phyloP scores from a whole-genome alignment of 352 stramenopile species.

The Phytophthora litchii region DNA sequence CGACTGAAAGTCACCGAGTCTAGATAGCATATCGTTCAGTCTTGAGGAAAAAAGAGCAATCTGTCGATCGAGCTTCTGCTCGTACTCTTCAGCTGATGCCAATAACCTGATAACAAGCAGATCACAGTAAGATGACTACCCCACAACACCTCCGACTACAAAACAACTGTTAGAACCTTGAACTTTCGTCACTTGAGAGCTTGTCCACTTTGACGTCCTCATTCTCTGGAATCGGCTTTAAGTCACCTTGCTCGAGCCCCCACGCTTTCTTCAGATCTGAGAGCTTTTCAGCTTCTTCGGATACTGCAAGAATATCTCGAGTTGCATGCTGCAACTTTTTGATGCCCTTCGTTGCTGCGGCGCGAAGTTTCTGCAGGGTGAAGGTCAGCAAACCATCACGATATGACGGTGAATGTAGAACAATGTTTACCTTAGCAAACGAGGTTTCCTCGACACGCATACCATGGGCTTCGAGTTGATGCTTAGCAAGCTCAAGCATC shows the following conservation, averaged over 20 bases:
- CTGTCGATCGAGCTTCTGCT: slow-evolving; percentile 50
- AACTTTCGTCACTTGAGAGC: slow-evolving; percentile 10
- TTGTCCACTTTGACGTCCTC: not conserved
- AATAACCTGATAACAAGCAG: slow-evolving; percentile 38
- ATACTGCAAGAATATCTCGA: slow-evolving; percentile 37
- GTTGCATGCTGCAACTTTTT: slow-evolving; percentile 52
- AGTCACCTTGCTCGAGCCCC: slow-evolving; percentile 35
- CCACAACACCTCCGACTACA: not conserved
- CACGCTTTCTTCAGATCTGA: slow-evolving; percentile 58
- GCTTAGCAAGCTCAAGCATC: slow-evolving; percentile 62
- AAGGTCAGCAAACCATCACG: not conserved
- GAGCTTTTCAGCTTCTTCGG: slow-evolving; percentile 51
- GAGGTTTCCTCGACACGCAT: slow-evolving; percentile 50
- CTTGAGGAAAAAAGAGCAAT: slow-evolving; percentile 41
- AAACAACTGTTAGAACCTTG: slow-evolving; percentile 7
- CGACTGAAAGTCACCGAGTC: slow-evolving; percentile 44
- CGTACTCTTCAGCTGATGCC: slow-evolving; percentile 43
- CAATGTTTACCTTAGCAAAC: slow-evolving; percentile 41
- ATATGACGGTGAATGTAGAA: not conserved
- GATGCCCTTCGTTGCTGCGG: slow-evolving; percentile 39
- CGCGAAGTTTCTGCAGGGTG: slow-evolving; percentile 47
- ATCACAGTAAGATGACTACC: not conserved
- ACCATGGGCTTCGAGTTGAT: slow-evolving; percentile 55
- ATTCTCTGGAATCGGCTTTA: slow-evolving; percentile 9
- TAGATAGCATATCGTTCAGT: slow-evolving; percentile 39